Conservation (phyloP, 345 rosid species). For the Cardiospermum halicacabum region DNA sequence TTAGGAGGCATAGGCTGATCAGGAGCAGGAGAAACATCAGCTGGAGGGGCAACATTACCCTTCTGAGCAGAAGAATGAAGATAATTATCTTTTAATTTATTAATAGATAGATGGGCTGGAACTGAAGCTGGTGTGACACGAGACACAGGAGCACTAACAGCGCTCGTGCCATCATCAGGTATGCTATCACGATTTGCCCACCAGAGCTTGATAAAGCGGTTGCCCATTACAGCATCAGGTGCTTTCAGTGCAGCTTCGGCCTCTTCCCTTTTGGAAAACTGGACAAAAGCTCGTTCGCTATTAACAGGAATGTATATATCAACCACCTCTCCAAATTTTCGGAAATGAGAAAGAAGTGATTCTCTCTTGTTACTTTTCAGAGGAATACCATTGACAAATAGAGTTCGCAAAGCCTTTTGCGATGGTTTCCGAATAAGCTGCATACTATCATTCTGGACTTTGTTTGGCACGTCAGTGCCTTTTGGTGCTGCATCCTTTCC, state of each 20-base stretch:
- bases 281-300: conserved; percentile 89
- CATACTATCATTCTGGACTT: conserved; percentile 36
- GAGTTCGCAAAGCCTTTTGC: conserved; percentile 81
- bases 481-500: conserved; percentile 36
- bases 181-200: conserved; percentile 98
- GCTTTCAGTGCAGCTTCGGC: conserved; percentile 94
- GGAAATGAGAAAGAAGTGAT: conserved; percentile 86
- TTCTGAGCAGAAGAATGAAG: conserved; percentile 33
- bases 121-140: conserved; percentile 32
- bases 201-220: conserved; percentile 93
- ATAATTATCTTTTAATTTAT: conserved; percentile 51
- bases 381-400: conserved; percentile 86
- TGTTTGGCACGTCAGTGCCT: conserved; percentile 33
- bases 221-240: conserved; percentile 99
- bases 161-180: conserved; percentile 49
- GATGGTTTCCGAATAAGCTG: conserved; percentile 47
- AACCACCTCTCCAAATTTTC: conserved; percentile 82
- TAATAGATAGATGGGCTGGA: conserved; percentile 31
- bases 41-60: conserved; percentile 26
- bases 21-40: conserved; percentile 37
- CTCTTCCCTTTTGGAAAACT: conserved; percentile 88
- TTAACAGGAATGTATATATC: conserved; percentile 80
- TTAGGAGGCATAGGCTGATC: conserved; percentile 59
- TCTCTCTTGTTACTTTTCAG: conserved; percentile 70
- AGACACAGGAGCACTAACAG: conserved; percentile 37